Evolutionary conservation across 73 alveolate species (phyloP).

Genomic region (Tetrahymena malaccensis): DNA sequence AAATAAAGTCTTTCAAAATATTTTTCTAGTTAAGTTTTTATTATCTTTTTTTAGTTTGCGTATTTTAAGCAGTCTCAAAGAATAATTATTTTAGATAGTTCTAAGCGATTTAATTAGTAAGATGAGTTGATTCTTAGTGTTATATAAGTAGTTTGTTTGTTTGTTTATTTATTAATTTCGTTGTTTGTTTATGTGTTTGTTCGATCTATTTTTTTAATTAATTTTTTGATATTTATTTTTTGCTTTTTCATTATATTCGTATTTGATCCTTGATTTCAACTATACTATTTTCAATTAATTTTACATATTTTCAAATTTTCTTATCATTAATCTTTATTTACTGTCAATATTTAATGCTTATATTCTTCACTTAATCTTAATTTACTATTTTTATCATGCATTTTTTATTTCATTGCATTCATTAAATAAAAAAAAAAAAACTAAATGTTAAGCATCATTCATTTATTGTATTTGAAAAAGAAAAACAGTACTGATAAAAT

Average conservation of each 20-base stretch:
- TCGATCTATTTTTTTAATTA: background rate
- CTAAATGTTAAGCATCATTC: background rate
- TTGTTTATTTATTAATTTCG: background rate
- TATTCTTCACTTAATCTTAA: background rate
- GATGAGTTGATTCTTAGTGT: background rate
- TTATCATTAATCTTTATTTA: too few species aligned
- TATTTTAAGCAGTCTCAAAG: background rate
- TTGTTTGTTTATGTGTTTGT: background rate
- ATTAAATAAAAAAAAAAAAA: too few species aligned
- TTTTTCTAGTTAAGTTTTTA: background rate
- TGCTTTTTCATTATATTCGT: background rate
- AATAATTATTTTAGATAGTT: background rate
- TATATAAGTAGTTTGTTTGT: background rate
- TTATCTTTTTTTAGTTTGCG: too few species aligned
- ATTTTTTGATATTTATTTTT: background rate
- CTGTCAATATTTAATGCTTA: background rate
- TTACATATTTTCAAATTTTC: background rate
- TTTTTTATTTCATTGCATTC: background rate
- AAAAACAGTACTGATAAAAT: background rate
- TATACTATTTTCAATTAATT: background rate
- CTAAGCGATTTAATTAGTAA: background rate
- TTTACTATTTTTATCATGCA: background rate
- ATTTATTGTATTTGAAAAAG: background rate
- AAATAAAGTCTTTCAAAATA: background rate
- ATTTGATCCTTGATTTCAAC: background rate